Evolutionary conservation across 2,329 filamentous ascomycete species (phyloP).

Genomic region (Talaromyces amestolkiae): DNA sequence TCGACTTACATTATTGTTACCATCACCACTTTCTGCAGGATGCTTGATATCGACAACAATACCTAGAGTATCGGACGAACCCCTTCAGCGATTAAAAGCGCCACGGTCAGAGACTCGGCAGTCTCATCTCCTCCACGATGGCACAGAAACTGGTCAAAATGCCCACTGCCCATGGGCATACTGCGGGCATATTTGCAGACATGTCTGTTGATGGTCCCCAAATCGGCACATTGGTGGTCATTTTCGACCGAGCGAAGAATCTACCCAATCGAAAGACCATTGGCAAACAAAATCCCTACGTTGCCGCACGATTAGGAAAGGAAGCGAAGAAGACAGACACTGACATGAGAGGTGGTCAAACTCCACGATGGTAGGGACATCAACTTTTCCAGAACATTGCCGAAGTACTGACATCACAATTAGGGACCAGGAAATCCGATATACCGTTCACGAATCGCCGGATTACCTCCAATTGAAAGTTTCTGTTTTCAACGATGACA

Average conservation of each 20-base stretch:
- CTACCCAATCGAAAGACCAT: conserved; percentile 95
- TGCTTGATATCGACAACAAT: conserved; percentile 1
- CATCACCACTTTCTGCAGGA: not conserved
- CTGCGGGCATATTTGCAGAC: conserved; percentile 90
- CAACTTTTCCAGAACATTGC: not conserved
- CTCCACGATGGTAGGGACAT: conserved; percentile 74
- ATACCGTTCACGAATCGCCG: conserved; percentile 90
- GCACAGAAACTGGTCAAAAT: conserved; percentile 50
- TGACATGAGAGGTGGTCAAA: conserved; percentile 90
- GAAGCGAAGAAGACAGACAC: conserved; percentile 97
- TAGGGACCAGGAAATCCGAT: conserved; percentile 97
- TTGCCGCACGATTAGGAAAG: conserved; percentile 87
- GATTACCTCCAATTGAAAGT: conserved; percentile 96
- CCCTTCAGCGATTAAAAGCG: not conserved
- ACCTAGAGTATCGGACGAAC: not conserved
- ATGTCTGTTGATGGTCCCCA: conserved; percentile 89
- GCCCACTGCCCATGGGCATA: conserved; percentile 65
- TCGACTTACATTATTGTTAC: not conserved
- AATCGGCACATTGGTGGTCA: conserved; percentile 87
- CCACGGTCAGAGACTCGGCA: not conserved
- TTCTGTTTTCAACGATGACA: conserved; percentile 97
- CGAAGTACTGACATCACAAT: conserved; percentile 2
- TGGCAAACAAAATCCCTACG: conserved; percentile 98
- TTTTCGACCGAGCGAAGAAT: conserved; percentile 95
- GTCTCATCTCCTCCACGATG: conserved; percentile 12